phyloP scores from a whole-genome alignment of 495 filamentous ascomycete genomes.

The Aspergillus ostianus region DNA sequence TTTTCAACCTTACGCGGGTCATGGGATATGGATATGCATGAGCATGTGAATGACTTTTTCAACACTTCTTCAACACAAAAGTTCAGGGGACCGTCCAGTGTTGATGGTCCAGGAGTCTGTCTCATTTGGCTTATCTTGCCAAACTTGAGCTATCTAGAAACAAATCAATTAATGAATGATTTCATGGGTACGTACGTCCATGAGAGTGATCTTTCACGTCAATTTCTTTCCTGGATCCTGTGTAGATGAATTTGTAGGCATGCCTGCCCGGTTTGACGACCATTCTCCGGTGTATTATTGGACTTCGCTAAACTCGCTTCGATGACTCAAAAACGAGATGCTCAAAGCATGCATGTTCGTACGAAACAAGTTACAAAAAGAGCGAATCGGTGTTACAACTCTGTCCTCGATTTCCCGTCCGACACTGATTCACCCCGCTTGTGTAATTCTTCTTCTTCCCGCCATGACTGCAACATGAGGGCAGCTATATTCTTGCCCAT shows the following conservation, averaged over 20 bases:
- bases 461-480: slow-evolving; percentile 67
- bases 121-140: slow-evolving; percentile 5
- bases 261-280: no score
- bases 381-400: slow-evolving; percentile 9
- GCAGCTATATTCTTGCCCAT: slow-evolving; percentile 95
- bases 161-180: slow-evolving; percentile 22
- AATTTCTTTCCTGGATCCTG: not conserved
- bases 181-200: slow-evolving; percentile 8
- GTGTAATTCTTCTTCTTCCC: slow-evolving; percentile 19
- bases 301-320: no score
- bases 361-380: not conserved
- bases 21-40: slow-evolving; percentile 37
- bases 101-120: not conserved
- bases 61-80: slow-evolving; percentile 43
- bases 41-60: slow-evolving; percentile 42
- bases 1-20: slow-evolving; percentile 51
- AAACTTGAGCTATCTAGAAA: slow-evolving; percentile 7
- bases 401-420: slow-evolving; percentile 11
- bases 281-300: no score
- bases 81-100: slow-evolving; percentile 20
- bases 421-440: slow-evolving; percentile 10
- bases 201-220: not conserved
- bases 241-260: no score
- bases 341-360: not conserved
- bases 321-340: no score